Percentiles rank a stretch among this genome's conserved stretches.
Conservation (phyloP, 345 rosid genomes). For the Geranium rotundifolium region DNA sequence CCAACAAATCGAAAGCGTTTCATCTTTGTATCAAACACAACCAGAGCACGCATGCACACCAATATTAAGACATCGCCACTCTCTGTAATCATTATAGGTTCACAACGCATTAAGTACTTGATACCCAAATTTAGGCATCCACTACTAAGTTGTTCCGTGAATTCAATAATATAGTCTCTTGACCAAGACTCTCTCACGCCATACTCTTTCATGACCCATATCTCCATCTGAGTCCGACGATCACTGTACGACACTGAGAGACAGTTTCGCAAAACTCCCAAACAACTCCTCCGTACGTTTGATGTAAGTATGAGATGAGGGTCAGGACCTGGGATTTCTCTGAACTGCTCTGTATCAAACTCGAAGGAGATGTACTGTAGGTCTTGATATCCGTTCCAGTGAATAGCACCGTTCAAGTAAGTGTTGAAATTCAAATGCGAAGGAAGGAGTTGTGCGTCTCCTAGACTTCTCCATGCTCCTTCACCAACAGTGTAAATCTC, state of each 20-base stretch:
- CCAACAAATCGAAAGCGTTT: too few relatives aligned
- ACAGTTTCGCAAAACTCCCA: conserved; percentile 13
- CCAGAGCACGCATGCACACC: too few relatives aligned
- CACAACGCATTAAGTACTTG: too few relatives aligned
- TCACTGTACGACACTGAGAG: conserved; percentile 11
- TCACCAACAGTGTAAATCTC: conserved; percentile 9
- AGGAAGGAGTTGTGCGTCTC: conserved; percentile 1
- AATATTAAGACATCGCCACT: too few relatives aligned
- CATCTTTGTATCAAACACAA: too few relatives aligned
- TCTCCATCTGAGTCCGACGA: neutral
- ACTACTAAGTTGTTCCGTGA: too few relatives aligned
- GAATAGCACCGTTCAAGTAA: conserved; percentile 14
- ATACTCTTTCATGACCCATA: conserved; percentile 17
- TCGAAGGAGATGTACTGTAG: conserved; percentile 11
- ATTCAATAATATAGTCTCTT: conserved; percentile 2
- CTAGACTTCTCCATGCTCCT: conserved; percentile 9
- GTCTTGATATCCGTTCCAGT: conserved; percentile 11
- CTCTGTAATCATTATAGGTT: too few relatives aligned
- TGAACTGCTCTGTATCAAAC: conserved; percentile 10
- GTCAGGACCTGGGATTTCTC: neutral
- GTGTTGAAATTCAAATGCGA: neutral
- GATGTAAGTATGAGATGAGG: conserved; percentile 4
- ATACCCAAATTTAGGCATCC: too few relatives aligned
- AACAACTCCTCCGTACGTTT: neutral
- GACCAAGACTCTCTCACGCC: conserved; percentile 15